These are phyloP conservation scores for Echeveria elegans DNA, from an alignment of 164 flowering plant genomes.

Conservation along the genomic window DNA sequence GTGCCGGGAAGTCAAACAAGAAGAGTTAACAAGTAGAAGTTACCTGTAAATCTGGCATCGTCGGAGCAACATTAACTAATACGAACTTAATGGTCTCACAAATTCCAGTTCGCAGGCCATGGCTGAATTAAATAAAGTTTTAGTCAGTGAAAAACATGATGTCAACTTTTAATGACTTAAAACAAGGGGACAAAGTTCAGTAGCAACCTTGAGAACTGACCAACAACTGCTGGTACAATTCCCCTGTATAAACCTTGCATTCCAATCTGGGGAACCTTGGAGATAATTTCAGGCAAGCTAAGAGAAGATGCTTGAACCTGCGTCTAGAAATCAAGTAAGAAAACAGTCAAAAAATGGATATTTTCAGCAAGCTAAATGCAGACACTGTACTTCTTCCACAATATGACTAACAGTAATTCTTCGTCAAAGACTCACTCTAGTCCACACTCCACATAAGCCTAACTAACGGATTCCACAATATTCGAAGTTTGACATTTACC, in stretches of 20 bases:
- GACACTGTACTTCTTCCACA: neutral
- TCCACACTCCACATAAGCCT: neutral
- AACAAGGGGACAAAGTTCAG: constrained; percentile 9
- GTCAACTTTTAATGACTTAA: constrained; percentile 3
- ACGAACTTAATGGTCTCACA: constrained; percentile 87
- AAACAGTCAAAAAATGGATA: neutral
- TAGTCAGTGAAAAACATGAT: constrained; percentile 8
- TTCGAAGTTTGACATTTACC: neutral
- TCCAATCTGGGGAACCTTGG: constrained; percentile 86
- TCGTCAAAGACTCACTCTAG: too few species aligned
- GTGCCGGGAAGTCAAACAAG: neutral
- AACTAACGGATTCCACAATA: too few species aligned
- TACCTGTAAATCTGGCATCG: constrained; percentile 90
- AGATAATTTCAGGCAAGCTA: constrained; percentile 67
- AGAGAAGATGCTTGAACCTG: constrained; percentile 96
- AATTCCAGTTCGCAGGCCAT: constrained; percentile 96
- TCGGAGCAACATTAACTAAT: constrained; percentile 74
- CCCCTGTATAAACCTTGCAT: constrained; percentile 79
- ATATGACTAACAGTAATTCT: neutral
- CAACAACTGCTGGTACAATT: constrained; percentile 83
- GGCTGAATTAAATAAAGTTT: constrained; percentile 42
- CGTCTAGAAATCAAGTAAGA: constrained; percentile 41
- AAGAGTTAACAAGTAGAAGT: neutral
- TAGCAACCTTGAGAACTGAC: constrained; percentile 86
- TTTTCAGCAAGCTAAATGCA: neutral